Evolutionary conservation across 1,284 basidiomycete species (phyloP).

Genomic region (Pseudozyma pruni): DNA sequence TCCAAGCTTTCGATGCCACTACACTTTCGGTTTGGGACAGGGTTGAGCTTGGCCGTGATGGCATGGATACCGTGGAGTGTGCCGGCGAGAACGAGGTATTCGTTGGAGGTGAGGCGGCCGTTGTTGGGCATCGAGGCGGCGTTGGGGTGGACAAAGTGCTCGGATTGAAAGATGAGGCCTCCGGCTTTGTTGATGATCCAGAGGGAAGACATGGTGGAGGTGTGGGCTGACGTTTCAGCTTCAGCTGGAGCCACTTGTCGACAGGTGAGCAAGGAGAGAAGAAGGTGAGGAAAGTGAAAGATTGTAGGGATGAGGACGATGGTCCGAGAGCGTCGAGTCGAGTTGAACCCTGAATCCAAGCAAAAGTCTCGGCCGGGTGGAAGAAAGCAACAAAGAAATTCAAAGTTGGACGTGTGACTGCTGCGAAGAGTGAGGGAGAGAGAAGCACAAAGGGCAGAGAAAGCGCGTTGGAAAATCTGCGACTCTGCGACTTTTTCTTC

Average conservation of each 20-base stretch:
- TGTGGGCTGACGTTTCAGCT: no score
- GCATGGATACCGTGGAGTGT: constrained; percentile 98
- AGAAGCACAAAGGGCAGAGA: no score
- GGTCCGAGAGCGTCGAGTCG: constrained; percentile 1
- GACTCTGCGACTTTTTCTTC: constrained; percentile 2
- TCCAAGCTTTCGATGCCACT: constrained; percentile 93
- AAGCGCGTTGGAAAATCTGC: constrained; percentile 3
- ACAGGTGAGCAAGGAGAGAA: no score
- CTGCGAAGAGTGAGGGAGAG: no score
- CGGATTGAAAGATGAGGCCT: constrained; percentile 91
- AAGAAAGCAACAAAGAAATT: constrained; percentile 17
- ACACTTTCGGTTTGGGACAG: constrained; percentile 71
- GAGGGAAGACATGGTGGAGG: constrained; percentile 70
- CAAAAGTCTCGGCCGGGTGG: constrained; percentile 33
- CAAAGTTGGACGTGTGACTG: no score
- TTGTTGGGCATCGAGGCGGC: constrained; percentile 34
- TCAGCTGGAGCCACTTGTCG: no score
- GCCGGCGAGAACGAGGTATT: constrained; percentile 94
- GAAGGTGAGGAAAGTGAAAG: neutral
- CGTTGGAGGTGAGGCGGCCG: constrained; percentile 80
- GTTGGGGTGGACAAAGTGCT: constrained; percentile 71
- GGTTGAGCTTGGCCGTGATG: constrained; percentile 90
- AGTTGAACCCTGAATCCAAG: constrained; percentile 16
- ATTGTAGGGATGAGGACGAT: neutral
- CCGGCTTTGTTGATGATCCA: constrained; percentile 99